Evolutionary conservation across 352 stramenopile genomes (phyloP).

Genomic region (Phytophthora syringae): DNA sequence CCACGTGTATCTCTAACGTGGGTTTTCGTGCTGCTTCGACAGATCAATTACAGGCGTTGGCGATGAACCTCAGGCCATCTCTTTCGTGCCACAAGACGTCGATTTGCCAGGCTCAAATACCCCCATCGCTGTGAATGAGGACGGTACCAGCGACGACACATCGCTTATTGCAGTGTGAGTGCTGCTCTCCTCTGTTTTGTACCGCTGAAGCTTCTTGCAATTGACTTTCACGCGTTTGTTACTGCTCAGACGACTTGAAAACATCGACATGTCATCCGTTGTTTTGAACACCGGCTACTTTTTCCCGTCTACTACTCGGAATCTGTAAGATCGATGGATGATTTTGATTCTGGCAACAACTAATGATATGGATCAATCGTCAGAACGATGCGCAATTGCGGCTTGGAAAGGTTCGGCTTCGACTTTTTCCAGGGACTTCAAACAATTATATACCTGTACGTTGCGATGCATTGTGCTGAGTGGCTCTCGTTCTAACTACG

Average conservation of each 20-base stretch:
- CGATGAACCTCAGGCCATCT: constrained; percentile 23
- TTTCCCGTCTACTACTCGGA: constrained; percentile 32
- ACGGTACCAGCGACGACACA: constrained; percentile 17
- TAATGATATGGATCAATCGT: not conserved
- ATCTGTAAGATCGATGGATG: constrained; percentile 23
- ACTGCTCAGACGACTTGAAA: constrained; percentile 30
- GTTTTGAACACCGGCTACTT: constrained; percentile 29
- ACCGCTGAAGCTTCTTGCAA: not conserved
- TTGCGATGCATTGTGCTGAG: not conserved
- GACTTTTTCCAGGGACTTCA: constrained; percentile 39
- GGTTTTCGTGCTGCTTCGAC: not conserved
- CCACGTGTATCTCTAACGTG: not conserved
- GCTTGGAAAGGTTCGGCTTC: constrained; percentile 38
- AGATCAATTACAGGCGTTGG: constrained; percentile 34
- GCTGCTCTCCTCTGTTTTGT: not conserved
- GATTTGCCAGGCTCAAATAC: constrained; percentile 29
- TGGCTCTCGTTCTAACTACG: no score
- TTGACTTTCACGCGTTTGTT: constrained; percentile 3
- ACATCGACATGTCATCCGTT: constrained; percentile 37
- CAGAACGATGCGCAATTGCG: constrained; percentile 52
- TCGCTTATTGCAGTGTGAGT: constrained; percentile 37
- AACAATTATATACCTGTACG: constrained; percentile 43
- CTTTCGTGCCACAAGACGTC: constrained; percentile 36
- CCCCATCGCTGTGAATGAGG: constrained; percentile 34
- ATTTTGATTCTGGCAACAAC: not conserved